Conservation (phyloP, 2,329 filamentous ascomycete species). For the Sclerotinia spermophila region DNA sequence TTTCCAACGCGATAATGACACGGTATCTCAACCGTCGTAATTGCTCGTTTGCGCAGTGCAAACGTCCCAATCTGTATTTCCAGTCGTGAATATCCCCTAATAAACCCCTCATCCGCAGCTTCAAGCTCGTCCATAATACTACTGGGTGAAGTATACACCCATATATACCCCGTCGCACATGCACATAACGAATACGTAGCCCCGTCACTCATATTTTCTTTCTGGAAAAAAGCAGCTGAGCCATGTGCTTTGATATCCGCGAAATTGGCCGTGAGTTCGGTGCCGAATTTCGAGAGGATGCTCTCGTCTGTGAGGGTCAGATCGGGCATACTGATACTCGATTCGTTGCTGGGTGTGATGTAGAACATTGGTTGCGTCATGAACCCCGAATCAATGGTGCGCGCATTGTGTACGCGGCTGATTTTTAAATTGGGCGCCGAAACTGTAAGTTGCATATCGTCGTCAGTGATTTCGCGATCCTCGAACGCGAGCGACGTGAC, state of each 20-base stretch:
- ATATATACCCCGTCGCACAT: conserved; percentile 34
- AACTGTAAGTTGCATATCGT: conserved; percentile 20
- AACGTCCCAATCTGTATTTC: conserved; percentile 34
- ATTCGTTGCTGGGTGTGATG: conserved; percentile 29
- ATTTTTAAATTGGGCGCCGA: conserved; percentile 29
- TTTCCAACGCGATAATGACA: conserved; percentile 22
- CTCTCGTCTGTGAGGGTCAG: conserved; percentile 31
- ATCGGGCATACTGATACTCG: conserved; percentile 31
- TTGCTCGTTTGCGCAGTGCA: conserved; percentile 28
- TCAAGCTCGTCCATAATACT: background rate
- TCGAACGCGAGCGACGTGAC: background rate
- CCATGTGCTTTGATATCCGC: conserved; percentile 31
- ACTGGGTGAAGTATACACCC: conserved; percentile 24
- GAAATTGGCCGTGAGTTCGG: conserved; percentile 32
- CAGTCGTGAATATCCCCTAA: conserved; percentile 22
- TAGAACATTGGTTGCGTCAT: conserved; percentile 30
- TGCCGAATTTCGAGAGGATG: conserved; percentile 31
- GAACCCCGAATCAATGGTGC: conserved; percentile 23
- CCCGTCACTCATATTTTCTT: conserved; percentile 27
- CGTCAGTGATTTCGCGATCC: background rate
- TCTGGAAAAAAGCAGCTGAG: conserved; percentile 31
- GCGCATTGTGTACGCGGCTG: conserved; percentile 25
- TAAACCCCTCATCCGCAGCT: background rate
- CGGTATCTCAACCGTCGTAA: conserved; percentile 31
- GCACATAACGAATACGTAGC: conserved; percentile 30